Conservation (phyloP, 1,139 yeast genomes). For the Lodderomyces metapsilosis region DNA sequence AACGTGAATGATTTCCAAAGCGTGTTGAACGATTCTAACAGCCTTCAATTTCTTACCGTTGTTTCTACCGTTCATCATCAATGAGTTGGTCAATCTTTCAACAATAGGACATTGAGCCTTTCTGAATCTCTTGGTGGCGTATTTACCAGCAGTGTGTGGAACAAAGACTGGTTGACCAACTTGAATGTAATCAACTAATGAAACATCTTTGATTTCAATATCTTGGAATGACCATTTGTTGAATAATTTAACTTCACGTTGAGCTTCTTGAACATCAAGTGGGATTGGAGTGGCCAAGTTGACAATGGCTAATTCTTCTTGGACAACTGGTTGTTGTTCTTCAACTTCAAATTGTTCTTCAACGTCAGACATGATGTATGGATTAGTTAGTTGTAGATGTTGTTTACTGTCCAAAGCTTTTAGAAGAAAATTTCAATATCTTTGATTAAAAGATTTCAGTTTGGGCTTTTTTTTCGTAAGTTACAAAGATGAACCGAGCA, state of each 20-base stretch:
- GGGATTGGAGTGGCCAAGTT: slow-evolving; percentile 94
- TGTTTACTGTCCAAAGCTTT: neutral
- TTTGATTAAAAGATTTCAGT: neutral
- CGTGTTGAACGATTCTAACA: slow-evolving; percentile 98
- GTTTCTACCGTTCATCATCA: slow-evolving; percentile 99
- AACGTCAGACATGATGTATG: slow-evolving; percentile 46
- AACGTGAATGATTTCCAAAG: slow-evolving; percentile 95
- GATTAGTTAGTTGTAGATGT: neutral
- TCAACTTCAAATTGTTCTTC: slow-evolving; percentile 26
- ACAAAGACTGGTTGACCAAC: slow-evolving; percentile 97
- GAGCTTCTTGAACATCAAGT: slow-evolving; percentile 95
- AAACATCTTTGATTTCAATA: slow-evolving; percentile 95
- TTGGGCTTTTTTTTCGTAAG: too few species aligned
- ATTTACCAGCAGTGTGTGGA: slow-evolving; percentile 99
- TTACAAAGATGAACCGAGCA: too few species aligned
- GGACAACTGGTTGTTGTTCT: slow-evolving; percentile 51
- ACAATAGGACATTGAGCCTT: slow-evolving; percentile 99
- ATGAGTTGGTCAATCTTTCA: slow-evolving; percentile 99
- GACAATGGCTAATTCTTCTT: slow-evolving; percentile 76
- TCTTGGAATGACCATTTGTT: slow-evolving; percentile 99
- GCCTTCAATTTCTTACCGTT: slow-evolving; percentile 99
- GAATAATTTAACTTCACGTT: slow-evolving; percentile 95
- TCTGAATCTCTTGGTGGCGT: slow-evolving; percentile 99
- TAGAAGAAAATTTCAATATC: neutral
- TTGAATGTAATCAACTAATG: slow-evolving; percentile 97